phyloP scores from a whole-genome alignment of 2,329 filamentous ascomycete species.

The Cercospora sojina region DNA sequence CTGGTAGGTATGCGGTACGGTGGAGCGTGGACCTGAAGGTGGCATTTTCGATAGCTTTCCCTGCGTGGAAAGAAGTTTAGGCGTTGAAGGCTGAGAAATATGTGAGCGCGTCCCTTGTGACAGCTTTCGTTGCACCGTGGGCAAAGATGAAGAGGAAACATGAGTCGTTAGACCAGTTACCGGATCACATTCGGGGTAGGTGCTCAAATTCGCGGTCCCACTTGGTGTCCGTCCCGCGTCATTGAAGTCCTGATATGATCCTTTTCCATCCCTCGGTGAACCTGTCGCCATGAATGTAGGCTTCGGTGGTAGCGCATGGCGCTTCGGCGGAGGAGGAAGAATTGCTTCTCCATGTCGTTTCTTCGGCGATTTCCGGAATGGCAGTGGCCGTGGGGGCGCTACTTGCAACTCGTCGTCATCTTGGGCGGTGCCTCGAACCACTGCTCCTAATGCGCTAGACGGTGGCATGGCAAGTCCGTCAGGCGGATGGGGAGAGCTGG shows the following conservation, averaged over 20 bases:
- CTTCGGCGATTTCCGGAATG: neutral
- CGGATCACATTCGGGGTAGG: neutral
- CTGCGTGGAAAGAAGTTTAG: neutral
- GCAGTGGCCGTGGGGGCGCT: conserved; percentile 4
- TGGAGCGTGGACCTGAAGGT: neutral
- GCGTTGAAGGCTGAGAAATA: neutral
- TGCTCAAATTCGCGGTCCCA: neutral
- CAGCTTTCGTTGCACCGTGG: neutral
- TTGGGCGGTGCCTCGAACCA: conserved; percentile 4
- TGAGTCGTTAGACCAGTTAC: neutral
- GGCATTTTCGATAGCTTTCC: neutral
- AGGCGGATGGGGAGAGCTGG: neutral
- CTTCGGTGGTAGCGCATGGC: neutral
- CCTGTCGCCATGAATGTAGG: neutral
- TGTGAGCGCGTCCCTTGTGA: neutral
- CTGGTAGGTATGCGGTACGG: neutral
- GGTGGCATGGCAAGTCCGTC: conserved; percentile 2
- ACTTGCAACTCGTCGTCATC: conserved; percentile 8
- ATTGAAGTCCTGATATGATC: neutral
- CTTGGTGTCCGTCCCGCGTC: neutral
- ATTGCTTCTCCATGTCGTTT: conserved; percentile 4
- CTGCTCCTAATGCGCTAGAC: conserved; percentile 8
- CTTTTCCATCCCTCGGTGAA: neutral
- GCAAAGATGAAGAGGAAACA: neutral
- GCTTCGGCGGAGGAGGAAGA: neutral